Conservation (phyloP, 1,139 yeast genomes). For the Arxiozyma slooffiae region DNA sequence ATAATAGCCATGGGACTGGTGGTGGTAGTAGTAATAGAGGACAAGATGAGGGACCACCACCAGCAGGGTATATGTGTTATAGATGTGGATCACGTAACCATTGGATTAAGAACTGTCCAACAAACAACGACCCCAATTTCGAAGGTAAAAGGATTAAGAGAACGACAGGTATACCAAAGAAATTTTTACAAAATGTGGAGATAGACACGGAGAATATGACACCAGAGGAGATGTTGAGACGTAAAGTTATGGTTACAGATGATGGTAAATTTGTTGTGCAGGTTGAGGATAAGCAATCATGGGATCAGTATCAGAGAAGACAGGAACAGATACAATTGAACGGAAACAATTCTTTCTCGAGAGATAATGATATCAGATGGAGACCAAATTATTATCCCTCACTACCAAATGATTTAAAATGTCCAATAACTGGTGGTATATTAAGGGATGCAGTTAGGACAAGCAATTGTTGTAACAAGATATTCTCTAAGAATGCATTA, state of each 20-base stretch:
- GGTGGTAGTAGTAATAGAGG: constrained; percentile 5
- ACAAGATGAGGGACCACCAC: constrained; percentile 48
- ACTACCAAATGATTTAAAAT: constrained; percentile 39
- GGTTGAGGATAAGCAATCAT: constrained; percentile 84
- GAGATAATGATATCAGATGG: constrained; percentile 29
- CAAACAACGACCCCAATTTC: constrained; percentile 83
- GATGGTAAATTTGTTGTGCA: constrained; percentile 94
- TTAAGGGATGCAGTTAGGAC: constrained; percentile 72
- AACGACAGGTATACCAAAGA: constrained; percentile 95
- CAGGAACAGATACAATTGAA: constrained; percentile 45
- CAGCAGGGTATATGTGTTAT: constrained; percentile 92
- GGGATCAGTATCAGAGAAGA: constrained; percentile 78
- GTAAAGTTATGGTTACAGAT: constrained; percentile 80
- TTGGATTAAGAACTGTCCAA: constrained; percentile 94
- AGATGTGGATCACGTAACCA: constrained; percentile 96
- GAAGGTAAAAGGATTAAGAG: constrained; percentile 85
- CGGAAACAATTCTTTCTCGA: too few relatives aligned
- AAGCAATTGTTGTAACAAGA: constrained; percentile 59
- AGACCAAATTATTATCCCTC: constrained; percentile 26
- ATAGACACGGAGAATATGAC: constrained; percentile 50
- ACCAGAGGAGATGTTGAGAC: constrained; percentile 54
- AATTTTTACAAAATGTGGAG: constrained; percentile 69
- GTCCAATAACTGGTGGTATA: constrained; percentile 51
- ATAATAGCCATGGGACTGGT: constrained; percentile 33
- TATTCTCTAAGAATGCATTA: constrained; percentile 50